Base-by-base conservation (phyloP, 2,329 filamentous ascomycete genomes). In the Amauroascus niger region DNA sequence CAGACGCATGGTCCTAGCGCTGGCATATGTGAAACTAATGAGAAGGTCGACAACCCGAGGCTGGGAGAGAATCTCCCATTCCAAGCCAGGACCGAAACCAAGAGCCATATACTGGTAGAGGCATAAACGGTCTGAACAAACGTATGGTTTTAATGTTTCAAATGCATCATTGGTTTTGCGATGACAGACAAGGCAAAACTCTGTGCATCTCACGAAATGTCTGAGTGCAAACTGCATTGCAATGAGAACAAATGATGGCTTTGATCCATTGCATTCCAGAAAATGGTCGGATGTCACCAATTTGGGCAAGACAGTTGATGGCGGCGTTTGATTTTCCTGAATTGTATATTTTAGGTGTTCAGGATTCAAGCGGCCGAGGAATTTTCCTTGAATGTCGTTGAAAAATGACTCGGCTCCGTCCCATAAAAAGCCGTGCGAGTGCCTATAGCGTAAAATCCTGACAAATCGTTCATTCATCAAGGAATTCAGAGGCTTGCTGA, bases 161-260 rank as follows among this genome's bases (percentile, higher is more conserved):
- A 91, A 82, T 0, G 80, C 78, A 1, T 76, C 76, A 1, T 79
- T 68, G 33, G 87, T 77, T 59, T 78, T 83, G 59, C 79, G 79
- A 67, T 94, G 87, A 63, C 90, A 96, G 22, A 90, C 82, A 52
- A 95, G 77, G 67, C 90, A 96, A 67, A 91, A 95, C 52, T 93
- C 83, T 0, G 87, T 88, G 65, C 88, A 95, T 55, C 81, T 83
- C 6, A 86, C 79, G 56, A 95, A 81, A 62, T 89, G 86, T 1
- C 84, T 82, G 24, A 95, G 73, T 0, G 82, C 76, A 60, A 90
- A 93, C 59, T 94, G 86, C 76, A 88, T 87, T 1, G 74, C 75
- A 1, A 80, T 66, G 2, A 82, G 68, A 6, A 79, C 79, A 32
- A 83, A 73, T 1, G 79, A 82, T 44, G 65, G 55, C n/a, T 67